Evolutionary conservation across 2,329 filamentous ascomycete genomes (phyloP).

Genomic region (Akanthomyces lecanii): DNA sequence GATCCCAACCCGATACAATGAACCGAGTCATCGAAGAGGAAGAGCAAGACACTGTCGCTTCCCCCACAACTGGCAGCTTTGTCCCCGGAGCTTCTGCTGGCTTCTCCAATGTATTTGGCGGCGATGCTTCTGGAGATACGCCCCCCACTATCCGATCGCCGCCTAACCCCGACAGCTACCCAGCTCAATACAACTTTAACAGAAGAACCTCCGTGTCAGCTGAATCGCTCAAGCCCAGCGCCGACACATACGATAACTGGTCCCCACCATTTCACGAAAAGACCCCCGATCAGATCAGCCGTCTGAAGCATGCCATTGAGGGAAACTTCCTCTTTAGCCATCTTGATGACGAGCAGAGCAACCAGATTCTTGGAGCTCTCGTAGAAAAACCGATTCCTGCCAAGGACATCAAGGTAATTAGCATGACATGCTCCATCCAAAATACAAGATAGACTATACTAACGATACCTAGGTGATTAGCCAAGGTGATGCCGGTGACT

Average conservation of each 20-base stretch:
- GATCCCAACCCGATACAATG: constrained; percentile 40
- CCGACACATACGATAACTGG: constrained; percentile 84
- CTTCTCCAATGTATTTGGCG: constrained; percentile 52
- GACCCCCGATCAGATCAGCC: constrained; percentile 70
- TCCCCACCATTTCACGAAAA: constrained; percentile 81
- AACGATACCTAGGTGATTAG: constrained; percentile 70
- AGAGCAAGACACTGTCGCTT: constrained; percentile 70
- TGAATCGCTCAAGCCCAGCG: constrained; percentile 87
- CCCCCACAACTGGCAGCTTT: constrained; percentile 64
- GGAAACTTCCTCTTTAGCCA: constrained; percentile 93
- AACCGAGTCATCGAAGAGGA: constrained; percentile 73
- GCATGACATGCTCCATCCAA: background rate
- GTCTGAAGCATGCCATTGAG: constrained; percentile 76
- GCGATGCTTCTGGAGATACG: constrained; percentile 43
- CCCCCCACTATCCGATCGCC: constrained; percentile 45
- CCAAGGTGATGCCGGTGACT: constrained; percentile 93
- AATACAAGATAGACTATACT: constrained; percentile 19
- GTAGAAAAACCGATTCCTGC: constrained; percentile 94
- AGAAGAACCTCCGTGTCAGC: constrained; percentile 95
- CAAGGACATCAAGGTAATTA: constrained; percentile 67
- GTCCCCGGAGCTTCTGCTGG: constrained; percentile 36
- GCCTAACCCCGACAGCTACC: constrained; percentile 66
- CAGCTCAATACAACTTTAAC: constrained; percentile 88
- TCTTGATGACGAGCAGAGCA: constrained; percentile 87
- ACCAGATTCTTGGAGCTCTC: constrained; percentile 82